Percentiles rank a stretch among this genome's conserved stretches.
phyloP scores from a whole-genome alignment of 2,329 filamentous ascomycete genomes.

The Cryphonectria parasitica region DNA sequence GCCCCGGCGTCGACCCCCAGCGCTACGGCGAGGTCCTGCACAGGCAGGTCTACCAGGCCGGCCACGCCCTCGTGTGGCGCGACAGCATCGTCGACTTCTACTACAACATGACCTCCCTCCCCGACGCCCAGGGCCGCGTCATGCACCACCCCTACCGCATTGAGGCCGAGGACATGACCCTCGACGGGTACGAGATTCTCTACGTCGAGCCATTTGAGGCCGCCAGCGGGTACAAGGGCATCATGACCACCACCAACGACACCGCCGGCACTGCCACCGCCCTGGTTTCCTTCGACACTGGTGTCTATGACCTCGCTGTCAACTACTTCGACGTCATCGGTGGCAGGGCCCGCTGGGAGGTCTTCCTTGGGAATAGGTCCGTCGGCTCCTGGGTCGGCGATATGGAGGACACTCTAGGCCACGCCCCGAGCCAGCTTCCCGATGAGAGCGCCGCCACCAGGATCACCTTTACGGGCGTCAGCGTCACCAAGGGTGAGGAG shows the following conservation, averaged over 20 bases:
- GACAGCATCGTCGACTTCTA: constrained; percentile 70
- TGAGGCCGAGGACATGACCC: constrained; percentile 68
- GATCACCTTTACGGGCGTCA: constrained; percentile 59
- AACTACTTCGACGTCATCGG: constrained; percentile 68
- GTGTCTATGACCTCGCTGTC: constrained; percentile 65
- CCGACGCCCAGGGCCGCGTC: constrained; percentile 60
- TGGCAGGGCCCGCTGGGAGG: constrained; percentile 59
- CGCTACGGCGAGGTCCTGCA: constrained; percentile 62
- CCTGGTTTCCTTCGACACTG: constrained; percentile 51
- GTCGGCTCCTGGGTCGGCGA: constrained; percentile 65
- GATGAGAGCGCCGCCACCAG: constrained; percentile 69
- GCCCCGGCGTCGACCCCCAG: constrained; percentile 56
- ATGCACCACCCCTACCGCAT: constrained; percentile 67
- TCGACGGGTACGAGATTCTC: constrained; percentile 60
- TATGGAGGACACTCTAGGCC: constrained; percentile 61
- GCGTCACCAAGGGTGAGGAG: constrained; percentile 53
- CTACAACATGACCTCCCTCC: constrained; percentile 61
- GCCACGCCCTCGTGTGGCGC: constrained; percentile 72
- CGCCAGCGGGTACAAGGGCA: constrained; percentile 58
- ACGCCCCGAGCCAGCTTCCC: constrained; percentile 54
- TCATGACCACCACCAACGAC: constrained; percentile 58
- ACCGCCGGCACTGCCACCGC: constrained; percentile 54
- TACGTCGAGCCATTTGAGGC: constrained; percentile 61
- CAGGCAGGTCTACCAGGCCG: constrained; percentile 67
- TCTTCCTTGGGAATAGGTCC: constrained; percentile 56